A percentile compares a stretch with the other conserved stretches of the same genome.
Evolutionary conservation across 345 rosid genomes (phyloP).

Genomic region (Salix udensis): DNA sequence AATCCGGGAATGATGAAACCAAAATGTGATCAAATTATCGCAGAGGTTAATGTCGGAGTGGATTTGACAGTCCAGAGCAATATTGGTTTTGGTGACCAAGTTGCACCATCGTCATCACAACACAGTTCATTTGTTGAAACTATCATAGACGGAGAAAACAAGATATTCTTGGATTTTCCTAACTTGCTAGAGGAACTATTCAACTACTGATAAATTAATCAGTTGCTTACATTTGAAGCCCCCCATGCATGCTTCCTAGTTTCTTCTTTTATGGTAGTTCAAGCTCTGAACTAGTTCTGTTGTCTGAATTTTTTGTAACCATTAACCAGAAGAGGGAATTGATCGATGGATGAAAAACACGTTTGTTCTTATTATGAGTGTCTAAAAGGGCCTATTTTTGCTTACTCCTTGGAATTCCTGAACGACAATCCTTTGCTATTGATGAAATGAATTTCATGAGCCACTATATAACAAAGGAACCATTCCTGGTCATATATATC

Average conservation of each 20-base stretch:
- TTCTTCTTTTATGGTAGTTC: neutral
- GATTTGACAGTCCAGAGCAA: slow-evolving; percentile 2
- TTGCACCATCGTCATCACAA: slow-evolving; percentile 19
- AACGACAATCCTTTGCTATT: too few relatives aligned
- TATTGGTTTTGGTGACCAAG: slow-evolving; percentile 14
- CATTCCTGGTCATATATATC: too few relatives aligned
- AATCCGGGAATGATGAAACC: neutral
- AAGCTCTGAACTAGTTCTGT: neutral
- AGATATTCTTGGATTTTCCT: slow-evolving; percentile 64
- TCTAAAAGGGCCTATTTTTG: neutral
- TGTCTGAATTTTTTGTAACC: neutral
- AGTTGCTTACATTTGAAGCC: neutral
- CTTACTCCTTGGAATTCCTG: too few relatives aligned
- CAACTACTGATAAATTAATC: slow-evolving; percentile 15
- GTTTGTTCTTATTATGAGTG: neutral
- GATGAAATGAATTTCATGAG: too few relatives aligned
- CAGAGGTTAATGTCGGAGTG: neutral
- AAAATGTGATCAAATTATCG: neutral
- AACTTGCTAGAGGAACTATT: slow-evolving; percentile 58
- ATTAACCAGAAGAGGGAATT: neutral
- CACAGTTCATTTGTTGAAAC: slow-evolving; percentile 58
- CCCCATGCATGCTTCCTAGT: neutral
- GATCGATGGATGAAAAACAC: neutral
- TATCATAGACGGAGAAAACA: slow-evolving; percentile 56
- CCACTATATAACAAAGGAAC: too few relatives aligned